Conservation (phyloP, 2,329 filamentous ascomycete genomes). For the Mycosphaerella arachidis region DNA sequence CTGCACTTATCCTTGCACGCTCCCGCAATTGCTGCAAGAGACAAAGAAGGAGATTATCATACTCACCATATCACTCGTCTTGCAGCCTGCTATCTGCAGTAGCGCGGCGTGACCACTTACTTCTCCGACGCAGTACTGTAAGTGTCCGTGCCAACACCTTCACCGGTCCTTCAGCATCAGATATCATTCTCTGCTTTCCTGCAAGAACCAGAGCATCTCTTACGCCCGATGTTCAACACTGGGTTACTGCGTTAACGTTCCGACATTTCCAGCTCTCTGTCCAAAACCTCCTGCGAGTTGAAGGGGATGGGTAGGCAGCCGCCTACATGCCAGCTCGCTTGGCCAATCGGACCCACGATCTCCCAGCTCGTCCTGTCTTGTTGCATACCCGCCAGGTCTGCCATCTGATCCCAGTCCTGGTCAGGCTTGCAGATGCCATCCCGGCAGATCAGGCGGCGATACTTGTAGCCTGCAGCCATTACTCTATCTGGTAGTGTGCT, state of each 20-base stretch:
- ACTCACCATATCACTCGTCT: not conserved
- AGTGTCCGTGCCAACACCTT: not conserved
- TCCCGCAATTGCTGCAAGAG: not conserved
- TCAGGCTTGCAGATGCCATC: slow-evolving; percentile 9
- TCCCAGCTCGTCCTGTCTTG: slow-evolving; percentile 18
- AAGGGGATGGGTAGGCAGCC: slow-evolving; percentile 14
- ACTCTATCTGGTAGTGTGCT: slow-evolving; percentile 14
- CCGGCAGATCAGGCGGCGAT: slow-evolving; percentile 20
- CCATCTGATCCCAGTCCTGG: slow-evolving; percentile 18
- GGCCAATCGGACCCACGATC: slow-evolving; percentile 3
- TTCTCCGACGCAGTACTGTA: not conserved
- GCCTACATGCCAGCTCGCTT: slow-evolving; percentile 20
- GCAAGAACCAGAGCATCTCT: too few species aligned
- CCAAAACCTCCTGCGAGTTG: slow-evolving; percentile 10
- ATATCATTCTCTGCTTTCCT: too few species aligned
- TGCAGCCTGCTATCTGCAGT: not conserved
- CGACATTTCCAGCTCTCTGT: slow-evolving; percentile 2
- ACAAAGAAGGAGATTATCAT: not conserved
- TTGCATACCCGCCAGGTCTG: slow-evolving; percentile 8
- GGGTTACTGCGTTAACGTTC: not conserved
- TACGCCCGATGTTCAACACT: too few species aligned
- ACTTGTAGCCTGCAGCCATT: slow-evolving; percentile 15
- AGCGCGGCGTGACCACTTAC: too few species aligned
- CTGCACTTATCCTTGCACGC: not conserved
- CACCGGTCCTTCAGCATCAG: not conserved